Base-by-base conservation (phyloP, 2,329 filamentous ascomycete genomes). In the Cryphonectria radicalis region DNA sequence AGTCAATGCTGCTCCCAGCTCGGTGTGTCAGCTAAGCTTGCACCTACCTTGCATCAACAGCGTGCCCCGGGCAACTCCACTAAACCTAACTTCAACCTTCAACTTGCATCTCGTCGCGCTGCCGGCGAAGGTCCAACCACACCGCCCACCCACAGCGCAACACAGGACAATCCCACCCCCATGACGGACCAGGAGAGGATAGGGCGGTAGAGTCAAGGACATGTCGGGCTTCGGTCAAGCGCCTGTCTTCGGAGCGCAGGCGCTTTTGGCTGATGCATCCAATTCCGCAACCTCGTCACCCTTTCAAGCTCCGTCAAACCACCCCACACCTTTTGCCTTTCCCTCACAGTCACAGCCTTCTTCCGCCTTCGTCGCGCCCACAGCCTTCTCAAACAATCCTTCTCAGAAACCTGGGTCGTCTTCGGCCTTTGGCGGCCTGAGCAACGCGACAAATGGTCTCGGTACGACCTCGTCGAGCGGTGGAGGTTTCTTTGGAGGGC, bases 141-240 rank as follows among this genome's bases (percentile, higher is more conserved):
- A 32, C 32, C 60, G n/a, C 42, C 22, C 63, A 62, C 42, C 70
- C 50, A 50, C 55, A 22, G 35, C 69, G n/a, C 65, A 68, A 32
- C 57, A 25, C 43, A 35, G 17, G 17, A 64, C 25, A 8, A 32
- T 53, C 28, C 35, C 25, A 53, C 63, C 63, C 42, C 63, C 42
- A 65, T 65, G 63, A 65, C 14, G 63, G 43, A 17, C 28, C 43
- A 35, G 17, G 55, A 65, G 64, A 71, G 68, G 42, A 59, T 59
- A 62, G 72, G 40, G 63, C 35, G 55, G 63, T 50, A 65, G 53
- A 65, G 32, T n/a, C 67, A 40, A 66, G 69, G 70, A 65, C 64
- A 73, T 73, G 72, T 69, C 72, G 60, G 70, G 67, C 72, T 72
- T 73, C 63, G 73, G 71, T 70, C 69, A 71, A 63, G 55, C 73